Evolutionary conservation across 345 rosid genomes (phyloP).

Genomic region (Brassica incana): DNA sequence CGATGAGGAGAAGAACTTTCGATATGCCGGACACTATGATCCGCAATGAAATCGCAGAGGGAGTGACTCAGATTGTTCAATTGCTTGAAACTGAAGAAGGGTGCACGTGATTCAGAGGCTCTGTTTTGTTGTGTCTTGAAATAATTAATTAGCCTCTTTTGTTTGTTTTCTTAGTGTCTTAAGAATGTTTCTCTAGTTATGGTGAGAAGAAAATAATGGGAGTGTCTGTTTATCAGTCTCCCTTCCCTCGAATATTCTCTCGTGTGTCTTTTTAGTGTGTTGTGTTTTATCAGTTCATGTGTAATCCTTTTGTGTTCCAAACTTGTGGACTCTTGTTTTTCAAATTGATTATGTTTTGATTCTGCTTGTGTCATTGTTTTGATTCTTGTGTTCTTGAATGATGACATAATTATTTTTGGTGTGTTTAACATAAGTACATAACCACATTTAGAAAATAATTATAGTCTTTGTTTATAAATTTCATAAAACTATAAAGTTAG

Average conservation of each 20-base stretch:
- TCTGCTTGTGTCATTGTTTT: background rate
- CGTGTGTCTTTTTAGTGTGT: conserved; percentile 21
- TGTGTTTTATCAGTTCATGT: conserved; percentile 17
- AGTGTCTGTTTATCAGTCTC: conserved; percentile 2
- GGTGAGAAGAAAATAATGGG: conserved; percentile 9
- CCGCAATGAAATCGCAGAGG: conserved; percentile 70
- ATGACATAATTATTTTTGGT: background rate
- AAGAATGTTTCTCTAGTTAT: conserved; percentile 11
- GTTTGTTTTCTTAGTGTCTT: conserved; percentile 12
- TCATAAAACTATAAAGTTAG: conserved; percentile 9
- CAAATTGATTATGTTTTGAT: background rate
- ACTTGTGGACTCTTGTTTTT: conserved; percentile 27
- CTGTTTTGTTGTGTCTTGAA: conserved; percentile 34
- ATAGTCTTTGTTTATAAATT: background rate
- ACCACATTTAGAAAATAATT: background rate
- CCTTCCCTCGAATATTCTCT: conserved; percentile 10
- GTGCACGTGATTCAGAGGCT: background rate
- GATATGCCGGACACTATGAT: conserved; percentile 80
- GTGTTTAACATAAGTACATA: background rate
- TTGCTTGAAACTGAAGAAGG: conserved; percentile 65
- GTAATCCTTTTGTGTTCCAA: conserved; percentile 10
- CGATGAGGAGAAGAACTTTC: conserved; percentile 82
- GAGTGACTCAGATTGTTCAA: conserved; percentile 82
- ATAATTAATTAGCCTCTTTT: conserved; percentile 12
- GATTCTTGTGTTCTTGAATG: background rate